Evolutionary conservation across 345 rosid species (phyloP).

Genomic region (Eucalyptus sp.): DNA sequence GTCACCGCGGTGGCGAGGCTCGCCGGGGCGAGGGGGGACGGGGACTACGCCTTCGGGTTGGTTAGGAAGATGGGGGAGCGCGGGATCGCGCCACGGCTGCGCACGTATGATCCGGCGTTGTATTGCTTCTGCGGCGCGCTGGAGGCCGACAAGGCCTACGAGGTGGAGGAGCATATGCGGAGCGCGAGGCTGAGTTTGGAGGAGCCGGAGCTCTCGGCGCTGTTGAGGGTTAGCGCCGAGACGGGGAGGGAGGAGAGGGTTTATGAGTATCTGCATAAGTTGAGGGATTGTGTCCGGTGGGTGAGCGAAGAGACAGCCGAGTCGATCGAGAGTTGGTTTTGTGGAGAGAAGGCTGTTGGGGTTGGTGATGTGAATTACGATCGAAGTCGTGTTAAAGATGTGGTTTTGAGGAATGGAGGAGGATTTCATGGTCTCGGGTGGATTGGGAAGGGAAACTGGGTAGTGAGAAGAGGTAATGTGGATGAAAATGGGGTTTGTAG

Average conservation of each 20-base stretch:
- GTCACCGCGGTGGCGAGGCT: constrained; percentile 56
- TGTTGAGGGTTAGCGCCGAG: constrained; percentile 58
- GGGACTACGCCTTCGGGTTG: constrained; percentile 55
- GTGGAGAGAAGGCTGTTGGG: constrained; percentile 16
- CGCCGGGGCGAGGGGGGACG: constrained; percentile 69
- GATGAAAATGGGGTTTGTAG: constrained; percentile 42
- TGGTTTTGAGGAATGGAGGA: constrained; percentile 56
- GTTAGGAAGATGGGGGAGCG: constrained; percentile 41
- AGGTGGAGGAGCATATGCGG: constrained; percentile 68
- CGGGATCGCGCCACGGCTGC: constrained; percentile 43
- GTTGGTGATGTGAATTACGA: constrained; percentile 14
- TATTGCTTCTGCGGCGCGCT: constrained; percentile 52
- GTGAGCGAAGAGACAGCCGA: constrained; percentile 48
- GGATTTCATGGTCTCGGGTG: constrained; percentile 98
- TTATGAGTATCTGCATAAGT: constrained; percentile 63
- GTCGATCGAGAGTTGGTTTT: constrained; percentile 53
- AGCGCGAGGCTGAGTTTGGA: constrained; percentile 41
- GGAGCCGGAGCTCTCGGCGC: constrained; percentile 53
- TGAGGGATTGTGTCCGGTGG: constrained; percentile 46
- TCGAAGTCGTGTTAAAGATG: constrained; percentile 18
- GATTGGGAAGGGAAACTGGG: constrained; percentile 75
- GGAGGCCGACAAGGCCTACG: constrained; percentile 64
- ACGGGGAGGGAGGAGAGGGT: constrained; percentile 41
- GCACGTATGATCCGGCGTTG: constrained; percentile 72
- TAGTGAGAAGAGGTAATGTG: constrained; percentile 40